Conservation (phyloP, 140 eudicot genomes). For the Cichorium intybus region DNA sequence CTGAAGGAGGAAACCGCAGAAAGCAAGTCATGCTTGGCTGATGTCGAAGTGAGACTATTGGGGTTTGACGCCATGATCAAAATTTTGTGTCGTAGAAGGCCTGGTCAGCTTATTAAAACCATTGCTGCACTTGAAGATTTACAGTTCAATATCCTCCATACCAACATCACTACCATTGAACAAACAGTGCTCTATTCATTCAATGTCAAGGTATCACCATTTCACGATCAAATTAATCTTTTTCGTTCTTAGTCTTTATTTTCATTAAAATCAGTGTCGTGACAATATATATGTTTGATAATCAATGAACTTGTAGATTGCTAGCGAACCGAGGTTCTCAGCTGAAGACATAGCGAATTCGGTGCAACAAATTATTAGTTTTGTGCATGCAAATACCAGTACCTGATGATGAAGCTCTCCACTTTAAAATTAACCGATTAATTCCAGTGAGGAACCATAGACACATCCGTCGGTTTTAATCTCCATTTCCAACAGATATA, state of each 20-base stretch:
- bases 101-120: slow-evolving; percentile 79
- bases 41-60: slow-evolving; percentile 78
- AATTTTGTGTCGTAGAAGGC: slow-evolving; percentile 83
- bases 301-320: slow-evolving; percentile 43
- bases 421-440: neutral
- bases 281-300: neutral
- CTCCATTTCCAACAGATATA: neutral
- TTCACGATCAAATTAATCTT: neutral
- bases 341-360: slow-evolving; percentile 88
- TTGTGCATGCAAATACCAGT: slow-evolving; percentile 63
- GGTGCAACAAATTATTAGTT: slow-evolving; percentile 73
- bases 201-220: slow-evolving; percentile 68
- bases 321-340: slow-evolving; percentile 64
- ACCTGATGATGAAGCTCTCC: slow-evolving; percentile 19
- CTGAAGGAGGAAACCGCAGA: slow-evolving; percentile 75
- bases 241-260: neutral
- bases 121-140: slow-evolving; percentile 87
- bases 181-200: slow-evolving; percentile 96
- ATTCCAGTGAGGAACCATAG: neutral
- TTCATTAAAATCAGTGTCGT: neutral
- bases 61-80: slow-evolving; percentile 94
- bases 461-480: neutral
- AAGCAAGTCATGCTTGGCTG: slow-evolving; percentile 89
- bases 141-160: slow-evolving; percentile 83
- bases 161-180: slow-evolving; percentile 90